Evolutionary conservation across 2,329 filamentous ascomycete genomes (phyloP).

Genomic region (Cytospora leucostoma): DNA sequence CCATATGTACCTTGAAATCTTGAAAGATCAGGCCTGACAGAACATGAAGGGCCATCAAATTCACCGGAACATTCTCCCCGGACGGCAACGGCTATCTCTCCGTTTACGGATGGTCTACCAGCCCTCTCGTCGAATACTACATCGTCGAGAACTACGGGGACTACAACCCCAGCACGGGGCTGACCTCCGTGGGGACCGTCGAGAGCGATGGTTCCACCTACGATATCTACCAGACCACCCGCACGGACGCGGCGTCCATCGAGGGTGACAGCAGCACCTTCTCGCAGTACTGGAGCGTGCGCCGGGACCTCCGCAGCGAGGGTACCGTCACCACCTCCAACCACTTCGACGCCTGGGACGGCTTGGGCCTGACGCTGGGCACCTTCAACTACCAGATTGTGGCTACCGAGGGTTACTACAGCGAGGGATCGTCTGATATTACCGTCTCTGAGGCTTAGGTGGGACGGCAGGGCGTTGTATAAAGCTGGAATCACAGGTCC

Average conservation of each 20-base stretch:
- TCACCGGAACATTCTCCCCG: conserved; percentile 31
- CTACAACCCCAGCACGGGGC: conserved; percentile 44
- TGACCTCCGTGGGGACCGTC: conserved; percentile 37
- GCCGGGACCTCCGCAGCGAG: conserved; percentile 47
- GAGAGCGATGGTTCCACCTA: conserved; percentile 40
- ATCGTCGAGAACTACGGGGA: conserved; percentile 45
- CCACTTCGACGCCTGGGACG: conserved; percentile 57
- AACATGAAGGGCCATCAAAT: conserved; percentile 31
- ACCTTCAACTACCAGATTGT: conserved; percentile 56
- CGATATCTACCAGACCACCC: conserved; percentile 39
- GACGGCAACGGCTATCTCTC: conserved; percentile 32
- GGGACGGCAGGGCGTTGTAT: background rate
- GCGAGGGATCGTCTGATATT: conserved; percentile 48
- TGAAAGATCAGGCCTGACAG: background rate
- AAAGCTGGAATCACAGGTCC: too few relatives aligned
- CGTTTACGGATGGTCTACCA: conserved; percentile 44
- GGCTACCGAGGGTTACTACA: conserved; percentile 54
- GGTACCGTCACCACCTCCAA: conserved; percentile 53
- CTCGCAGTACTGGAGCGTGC: conserved; percentile 54
- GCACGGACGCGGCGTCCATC: conserved; percentile 48
- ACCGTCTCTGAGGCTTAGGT: conserved; percentile 28
- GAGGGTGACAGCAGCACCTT: conserved; percentile 51
- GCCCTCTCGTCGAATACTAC: conserved; percentile 42
- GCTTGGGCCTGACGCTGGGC: conserved; percentile 48
- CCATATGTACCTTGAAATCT: background rate